phyloP scores from a whole-genome alignment of 1,139 yeast species.

The Debaryomyces coudertii region DNA sequence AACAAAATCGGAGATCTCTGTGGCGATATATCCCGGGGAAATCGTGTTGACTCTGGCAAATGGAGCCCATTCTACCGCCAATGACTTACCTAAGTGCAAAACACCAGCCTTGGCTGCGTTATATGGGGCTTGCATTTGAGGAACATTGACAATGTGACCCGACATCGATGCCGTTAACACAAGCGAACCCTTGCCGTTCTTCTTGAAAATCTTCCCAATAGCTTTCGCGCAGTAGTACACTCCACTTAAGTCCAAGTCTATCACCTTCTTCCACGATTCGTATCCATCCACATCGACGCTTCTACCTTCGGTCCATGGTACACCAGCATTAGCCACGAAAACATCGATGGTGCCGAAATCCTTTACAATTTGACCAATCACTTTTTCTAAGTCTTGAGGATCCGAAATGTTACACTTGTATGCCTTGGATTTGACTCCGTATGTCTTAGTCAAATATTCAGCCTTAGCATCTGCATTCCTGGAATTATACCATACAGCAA shows the following conservation, averaged over 20 bases:
- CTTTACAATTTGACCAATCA: constrained; percentile 58
- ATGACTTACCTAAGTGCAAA: constrained; percentile 72
- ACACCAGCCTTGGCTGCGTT: constrained; percentile 89
- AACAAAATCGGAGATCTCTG: constrained; percentile 56
- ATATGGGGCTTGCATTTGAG: constrained; percentile 84
- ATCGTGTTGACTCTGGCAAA: constrained; percentile 76
- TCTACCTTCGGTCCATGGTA: constrained; percentile 81
- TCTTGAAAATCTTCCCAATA: constrained; percentile 73
- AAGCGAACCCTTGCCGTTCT: constrained; percentile 69
- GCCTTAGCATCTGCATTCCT: constrained; percentile 65
- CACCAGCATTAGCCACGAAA: constrained; percentile 90
- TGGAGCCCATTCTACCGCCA: constrained; percentile 86
- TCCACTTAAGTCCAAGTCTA: constrained; percentile 74
- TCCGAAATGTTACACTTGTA: constrained; percentile 72
- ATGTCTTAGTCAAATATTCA: constrained; percentile 55
- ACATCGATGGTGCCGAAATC: constrained; percentile 82
- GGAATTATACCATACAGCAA: constrained; percentile 72
- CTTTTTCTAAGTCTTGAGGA: constrained; percentile 57
- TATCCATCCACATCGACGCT: constrained; percentile 57
- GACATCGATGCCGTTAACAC: constrained; percentile 86
- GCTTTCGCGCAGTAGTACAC: constrained; percentile 74
- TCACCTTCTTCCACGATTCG: constrained; percentile 64
- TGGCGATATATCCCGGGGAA: constrained; percentile 77
- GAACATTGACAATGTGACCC: constrained; percentile 79
- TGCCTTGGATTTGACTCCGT: constrained; percentile 69